phyloP scores from a whole-genome alignment of 2,329 filamentous ascomycete species.

The Arthrinium puccinioides region DNA sequence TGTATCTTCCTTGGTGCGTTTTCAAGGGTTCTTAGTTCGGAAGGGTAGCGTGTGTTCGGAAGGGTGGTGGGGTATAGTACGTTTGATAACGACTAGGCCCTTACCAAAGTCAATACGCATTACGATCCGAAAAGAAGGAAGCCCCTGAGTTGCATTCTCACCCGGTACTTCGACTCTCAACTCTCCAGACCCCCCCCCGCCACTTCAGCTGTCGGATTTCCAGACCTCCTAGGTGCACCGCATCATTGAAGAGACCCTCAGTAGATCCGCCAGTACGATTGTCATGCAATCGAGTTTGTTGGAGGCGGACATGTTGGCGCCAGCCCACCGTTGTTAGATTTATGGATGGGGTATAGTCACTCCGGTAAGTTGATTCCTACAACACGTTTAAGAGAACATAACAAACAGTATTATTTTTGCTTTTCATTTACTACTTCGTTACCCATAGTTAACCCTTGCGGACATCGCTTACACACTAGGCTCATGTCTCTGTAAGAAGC shows the following conservation, averaged over 20 bases:
- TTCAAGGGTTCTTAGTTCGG: too few relatives aligned
- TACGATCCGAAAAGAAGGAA: neutral
- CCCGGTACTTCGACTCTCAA: slow-evolving; percentile 8
- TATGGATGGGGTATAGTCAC: slow-evolving; percentile 30
- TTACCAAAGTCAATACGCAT: too few relatives aligned
- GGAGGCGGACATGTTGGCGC: slow-evolving; percentile 25
- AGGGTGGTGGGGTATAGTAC: too few relatives aligned
- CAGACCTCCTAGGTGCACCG: slow-evolving; percentile 26
- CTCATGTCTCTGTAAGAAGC: slow-evolving; percentile 48
- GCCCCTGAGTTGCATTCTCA: neutral
- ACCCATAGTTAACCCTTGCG: slow-evolving; percentile 37
- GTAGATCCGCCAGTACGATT: slow-evolving; percentile 14
- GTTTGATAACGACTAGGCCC: slow-evolving; percentile 38
- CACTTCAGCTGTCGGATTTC: slow-evolving; percentile 8
- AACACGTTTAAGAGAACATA: too few relatives aligned
- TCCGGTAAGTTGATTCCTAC: neutral
- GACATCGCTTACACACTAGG: slow-evolving; percentile 57
- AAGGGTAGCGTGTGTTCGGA: too few relatives aligned
- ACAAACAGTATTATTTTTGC: slow-evolving; percentile 1
- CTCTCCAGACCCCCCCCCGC: too few relatives aligned
- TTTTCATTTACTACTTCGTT: too few relatives aligned
- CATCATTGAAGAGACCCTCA: slow-evolving; percentile 25
- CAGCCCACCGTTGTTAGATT: slow-evolving; percentile 31
- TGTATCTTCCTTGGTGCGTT: too few relatives aligned
- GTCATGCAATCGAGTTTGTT: slow-evolving; percentile 28